These are phyloP conservation scores for Kockiozyma suomiensis DNA, from an alignment of 805 yeast species.

Conservation along the genomic window DNA sequence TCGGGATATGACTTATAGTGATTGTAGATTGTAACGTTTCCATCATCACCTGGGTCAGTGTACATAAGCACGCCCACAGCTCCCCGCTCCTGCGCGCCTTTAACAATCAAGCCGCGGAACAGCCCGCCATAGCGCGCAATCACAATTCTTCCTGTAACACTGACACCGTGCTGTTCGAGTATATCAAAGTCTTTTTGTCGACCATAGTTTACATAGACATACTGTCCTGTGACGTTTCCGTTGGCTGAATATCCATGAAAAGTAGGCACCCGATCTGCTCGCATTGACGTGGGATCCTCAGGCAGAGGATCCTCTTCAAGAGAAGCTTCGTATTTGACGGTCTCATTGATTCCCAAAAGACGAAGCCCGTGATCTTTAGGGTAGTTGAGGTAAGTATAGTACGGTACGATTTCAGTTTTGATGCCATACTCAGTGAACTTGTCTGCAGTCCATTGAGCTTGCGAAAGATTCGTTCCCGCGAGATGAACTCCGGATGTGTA, in stretches of 20 bases:
- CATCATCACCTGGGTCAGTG: constrained; percentile 67
- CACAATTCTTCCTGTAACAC: constrained; percentile 61
- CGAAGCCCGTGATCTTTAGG: constrained; percentile 59
- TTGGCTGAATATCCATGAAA: constrained; percentile 77
- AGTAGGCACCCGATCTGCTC: constrained; percentile 61
- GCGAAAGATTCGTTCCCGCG: constrained; percentile 45
- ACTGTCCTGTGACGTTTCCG: constrained; percentile 71
- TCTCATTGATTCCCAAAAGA: constrained; percentile 44
- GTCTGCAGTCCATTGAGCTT: constrained; percentile 58
- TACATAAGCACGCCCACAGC: constrained; percentile 68
- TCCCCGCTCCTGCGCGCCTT: constrained; percentile 73
- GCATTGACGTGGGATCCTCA: constrained; percentile 54
- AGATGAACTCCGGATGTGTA: constrained; percentile 42
- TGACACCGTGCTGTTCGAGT: constrained; percentile 52
- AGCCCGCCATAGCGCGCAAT: constrained; percentile 66
- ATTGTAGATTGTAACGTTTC: constrained; percentile 51
- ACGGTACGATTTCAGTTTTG: constrained; percentile 55
- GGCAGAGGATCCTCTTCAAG: constrained; percentile 55
- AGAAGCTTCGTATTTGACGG: constrained; percentile 54
- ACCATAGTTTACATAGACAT: constrained; percentile 72
- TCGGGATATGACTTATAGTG: constrained; percentile 69
- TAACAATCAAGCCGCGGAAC: constrained; percentile 74
- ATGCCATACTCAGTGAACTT: constrained; percentile 66
- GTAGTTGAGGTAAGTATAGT: constrained; percentile 63
- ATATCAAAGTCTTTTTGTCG: constrained; percentile 58